phyloP scores from a whole-genome alignment of 148 eudicot genomes.

The Camellia granthamiana region DNA sequence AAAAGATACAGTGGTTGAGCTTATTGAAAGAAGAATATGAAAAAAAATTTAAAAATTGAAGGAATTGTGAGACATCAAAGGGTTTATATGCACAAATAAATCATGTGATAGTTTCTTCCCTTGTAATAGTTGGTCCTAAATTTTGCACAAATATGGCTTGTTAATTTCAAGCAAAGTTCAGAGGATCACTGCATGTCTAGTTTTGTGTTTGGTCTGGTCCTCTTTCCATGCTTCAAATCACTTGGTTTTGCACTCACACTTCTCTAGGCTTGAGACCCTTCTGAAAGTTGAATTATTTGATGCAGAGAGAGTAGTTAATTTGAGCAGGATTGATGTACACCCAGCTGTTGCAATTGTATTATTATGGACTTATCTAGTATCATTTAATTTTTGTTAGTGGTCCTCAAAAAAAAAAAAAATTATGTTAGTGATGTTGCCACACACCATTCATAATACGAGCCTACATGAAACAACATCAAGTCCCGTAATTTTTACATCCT shows the following conservation, averaged over 20 bases:
- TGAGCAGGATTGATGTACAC: too few relatives aligned
- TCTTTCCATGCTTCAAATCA: background rate
- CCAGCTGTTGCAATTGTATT: too few relatives aligned
- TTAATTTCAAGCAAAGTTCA: background rate
- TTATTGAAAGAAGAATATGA: background rate
- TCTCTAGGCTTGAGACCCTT: background rate
- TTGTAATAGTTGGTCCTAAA: background rate
- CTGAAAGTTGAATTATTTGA: background rate
- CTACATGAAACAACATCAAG: too few relatives aligned
- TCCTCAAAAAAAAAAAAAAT: too few relatives aligned
- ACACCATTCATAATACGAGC: too few relatives aligned
- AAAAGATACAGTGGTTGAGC: background rate
- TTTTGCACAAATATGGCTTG: background rate
- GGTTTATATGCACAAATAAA: background rate
- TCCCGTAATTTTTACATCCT: too few relatives aligned
- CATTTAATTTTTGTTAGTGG: too few relatives aligned
- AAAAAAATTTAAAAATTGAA: background rate
- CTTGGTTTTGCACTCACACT: background rate
- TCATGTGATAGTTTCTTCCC: background rate
- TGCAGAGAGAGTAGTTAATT: background rate
- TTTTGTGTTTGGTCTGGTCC: background rate
- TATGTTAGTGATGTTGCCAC: too few relatives aligned
- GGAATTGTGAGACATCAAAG: background rate
- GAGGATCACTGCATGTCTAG: background rate
- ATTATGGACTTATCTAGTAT: too few relatives aligned